phyloP scores from a whole-genome alignment of 129 eudicot genomes.

The Helichrysum umbraculigerum region DNA sequence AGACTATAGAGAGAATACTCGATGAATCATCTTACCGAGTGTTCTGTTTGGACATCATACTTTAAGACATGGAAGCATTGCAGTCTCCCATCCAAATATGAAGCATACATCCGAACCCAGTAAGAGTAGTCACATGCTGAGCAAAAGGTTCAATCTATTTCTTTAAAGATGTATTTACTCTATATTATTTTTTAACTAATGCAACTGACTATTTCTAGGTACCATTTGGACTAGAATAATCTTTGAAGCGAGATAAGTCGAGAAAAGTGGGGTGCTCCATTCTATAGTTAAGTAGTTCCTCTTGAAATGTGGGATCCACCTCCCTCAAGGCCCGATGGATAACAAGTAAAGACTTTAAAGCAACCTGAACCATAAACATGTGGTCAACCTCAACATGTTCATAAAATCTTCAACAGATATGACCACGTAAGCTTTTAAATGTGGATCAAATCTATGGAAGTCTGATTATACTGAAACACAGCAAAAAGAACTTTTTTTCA shows the following conservation, averaged over 20 bases:
- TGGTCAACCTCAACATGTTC: not conserved
- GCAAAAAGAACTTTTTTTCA: not conserved
- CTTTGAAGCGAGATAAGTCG: constrained; percentile 82
- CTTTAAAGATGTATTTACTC: not conserved
- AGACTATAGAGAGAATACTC: not conserved
- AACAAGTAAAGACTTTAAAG: constrained; percentile 75
- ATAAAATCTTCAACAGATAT: not conserved
- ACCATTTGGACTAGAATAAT: constrained; percentile 87
- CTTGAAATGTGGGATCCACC: constrained; percentile 83
- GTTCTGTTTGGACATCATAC: constrained; percentile 75
- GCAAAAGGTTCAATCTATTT: constrained; percentile 14
- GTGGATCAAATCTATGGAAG: not conserved
- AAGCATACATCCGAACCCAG: constrained; percentile 84
- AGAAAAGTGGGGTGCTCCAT: constrained; percentile 63
- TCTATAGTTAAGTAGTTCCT: constrained; percentile 64
- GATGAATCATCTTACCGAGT: constrained; percentile 43
- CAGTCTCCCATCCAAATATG: constrained; percentile 77
- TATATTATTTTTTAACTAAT: constrained; percentile 4
- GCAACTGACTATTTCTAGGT: not conserved
- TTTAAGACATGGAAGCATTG: constrained; percentile 77
- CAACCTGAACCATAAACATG: constrained; percentile 50
- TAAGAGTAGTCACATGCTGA: constrained; percentile 95
- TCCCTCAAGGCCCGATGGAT: constrained; percentile 87
- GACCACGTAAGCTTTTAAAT: constrained; percentile 4
- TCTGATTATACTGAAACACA: not conserved